A percentile compares a stretch with the other conserved stretches of the same genome.
Evolutionary conservation across 1,139 yeast genomes (phyloP).

Genomic region (Saccharomyces uvarum): DNA sequence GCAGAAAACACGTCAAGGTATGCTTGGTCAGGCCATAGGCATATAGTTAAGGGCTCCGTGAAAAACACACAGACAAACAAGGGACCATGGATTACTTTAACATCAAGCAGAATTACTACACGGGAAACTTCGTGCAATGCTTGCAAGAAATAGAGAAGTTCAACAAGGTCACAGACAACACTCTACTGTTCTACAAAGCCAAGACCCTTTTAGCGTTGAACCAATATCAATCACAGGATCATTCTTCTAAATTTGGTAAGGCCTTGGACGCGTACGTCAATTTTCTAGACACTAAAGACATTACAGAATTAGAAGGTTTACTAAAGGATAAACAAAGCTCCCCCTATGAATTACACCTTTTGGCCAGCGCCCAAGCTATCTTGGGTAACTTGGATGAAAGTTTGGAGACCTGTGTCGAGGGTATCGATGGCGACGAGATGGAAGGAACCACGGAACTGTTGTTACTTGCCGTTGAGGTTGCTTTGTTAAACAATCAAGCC

Average conservation of each 20-base stretch:
- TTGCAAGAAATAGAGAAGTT: constrained; percentile 22
- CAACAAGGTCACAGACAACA: constrained; percentile 21
- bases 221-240: constrained; percentile 11
- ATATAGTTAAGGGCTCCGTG: background rate
- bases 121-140: constrained; percentile 25
- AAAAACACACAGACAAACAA: background rate
- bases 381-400: constrained; percentile 21
- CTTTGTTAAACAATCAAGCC: constrained; percentile 22
- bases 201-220: constrained; percentile 21
- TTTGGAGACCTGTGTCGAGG: constrained; percentile 22
- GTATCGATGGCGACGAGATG: constrained; percentile 21
- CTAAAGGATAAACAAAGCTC: constrained; percentile 13
- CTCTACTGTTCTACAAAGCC: constrained; percentile 24
- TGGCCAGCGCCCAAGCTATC: constrained; percentile 27
- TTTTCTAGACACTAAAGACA: constrained; percentile 17
- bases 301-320: constrained; percentile 12
- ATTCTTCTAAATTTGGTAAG: constrained; percentile 12
- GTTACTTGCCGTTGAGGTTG: constrained; percentile 27
- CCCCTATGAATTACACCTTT: constrained; percentile 20
- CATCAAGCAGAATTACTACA: constrained; percentile 30
- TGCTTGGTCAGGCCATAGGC: background rate
- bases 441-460: constrained; percentile 27
- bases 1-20: background rate
- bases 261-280: constrained; percentile 17
- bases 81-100: constrained; percentile 26